phyloP scores from a whole-genome alignment of 139 green algal species.

The Tetradesmus lagerheimii region DNA sequence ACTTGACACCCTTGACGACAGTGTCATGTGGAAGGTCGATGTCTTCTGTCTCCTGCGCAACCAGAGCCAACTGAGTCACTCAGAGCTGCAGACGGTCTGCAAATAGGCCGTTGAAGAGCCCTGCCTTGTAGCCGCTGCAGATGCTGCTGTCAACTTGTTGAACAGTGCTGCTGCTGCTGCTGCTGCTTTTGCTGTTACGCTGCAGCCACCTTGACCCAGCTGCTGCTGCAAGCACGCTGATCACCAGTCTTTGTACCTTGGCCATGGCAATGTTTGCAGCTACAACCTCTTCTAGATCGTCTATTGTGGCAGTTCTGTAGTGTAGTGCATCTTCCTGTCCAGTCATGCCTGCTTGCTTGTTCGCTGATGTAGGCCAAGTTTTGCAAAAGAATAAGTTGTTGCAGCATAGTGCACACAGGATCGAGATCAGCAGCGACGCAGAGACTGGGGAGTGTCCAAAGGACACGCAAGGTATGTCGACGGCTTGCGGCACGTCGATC shows the following conservation, averaged over 20 bases:
- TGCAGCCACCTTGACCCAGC: neutral
- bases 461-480: too few relatives aligned
- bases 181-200: neutral
- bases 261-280: conserved; percentile 50
- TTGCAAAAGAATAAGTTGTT: too few relatives aligned
- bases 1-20: conserved; percentile 40
- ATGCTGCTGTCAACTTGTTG: too few relatives aligned
- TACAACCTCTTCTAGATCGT: conserved; percentile 36
- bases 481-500: too few relatives aligned
- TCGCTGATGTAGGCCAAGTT: neutral
- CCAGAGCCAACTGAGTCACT: too few relatives aligned
- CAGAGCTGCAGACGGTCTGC: too few relatives aligned
- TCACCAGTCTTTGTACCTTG: too few relatives aligned
- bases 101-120: too few relatives aligned
- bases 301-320: neutral
- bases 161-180: neutral
- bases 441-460: too few relatives aligned
- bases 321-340: neutral
- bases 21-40: conserved; percentile 45
- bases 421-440: too few relatives aligned
- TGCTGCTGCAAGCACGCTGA: neutral
- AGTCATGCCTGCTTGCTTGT: neutral
- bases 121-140: neutral
- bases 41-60: conserved; percentile 59
- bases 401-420: too few relatives aligned